Conservation (phyloP, 495 filamentous ascomycete genomes). For the Friedmanniomyces endolithicus region DNA sequence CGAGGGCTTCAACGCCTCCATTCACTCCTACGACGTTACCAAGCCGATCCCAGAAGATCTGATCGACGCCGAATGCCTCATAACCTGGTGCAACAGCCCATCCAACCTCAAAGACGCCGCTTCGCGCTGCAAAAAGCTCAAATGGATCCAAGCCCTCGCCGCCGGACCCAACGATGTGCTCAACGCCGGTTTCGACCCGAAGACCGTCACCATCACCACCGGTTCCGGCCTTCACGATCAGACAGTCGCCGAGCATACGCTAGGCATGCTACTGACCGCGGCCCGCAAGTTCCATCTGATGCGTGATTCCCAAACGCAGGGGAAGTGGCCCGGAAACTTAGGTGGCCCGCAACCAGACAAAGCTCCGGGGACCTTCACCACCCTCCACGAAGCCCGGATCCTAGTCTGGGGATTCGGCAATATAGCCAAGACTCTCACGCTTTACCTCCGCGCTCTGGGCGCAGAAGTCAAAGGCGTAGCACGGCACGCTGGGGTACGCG, state of each 20-base stretch:
- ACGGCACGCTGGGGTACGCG: slow-evolving; percentile 5
- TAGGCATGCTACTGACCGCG: slow-evolving; percentile 40
- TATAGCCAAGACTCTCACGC: slow-evolving; percentile 16
- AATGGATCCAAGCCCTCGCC: slow-evolving; percentile 50
- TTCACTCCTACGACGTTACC: slow-evolving; percentile 45
- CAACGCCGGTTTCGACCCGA: slow-evolving; percentile 40
- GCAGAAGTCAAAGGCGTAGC: slow-evolving; percentile 13
- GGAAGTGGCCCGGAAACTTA: slow-evolving; percentile 44
- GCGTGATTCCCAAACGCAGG: slow-evolving; percentile 43
- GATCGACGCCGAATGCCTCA: slow-evolving; percentile 42
- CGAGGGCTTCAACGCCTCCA: slow-evolving; percentile 39
- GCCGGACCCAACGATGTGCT: slow-evolving; percentile 52
- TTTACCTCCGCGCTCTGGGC: slow-evolving; percentile 9
- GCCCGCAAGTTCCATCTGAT: slow-evolving; percentile 45
- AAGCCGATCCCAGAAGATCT: slow-evolving; percentile 38
- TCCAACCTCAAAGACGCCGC: slow-evolving; percentile 42
- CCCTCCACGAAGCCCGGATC: slow-evolving; percentile 37
- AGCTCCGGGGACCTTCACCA: slow-evolving; percentile 33
- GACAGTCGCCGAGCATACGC: slow-evolving; percentile 47
- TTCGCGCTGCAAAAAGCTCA: slow-evolving; percentile 36
- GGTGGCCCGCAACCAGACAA: slow-evolving; percentile 44
- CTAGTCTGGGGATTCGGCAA: slow-evolving; percentile 20
- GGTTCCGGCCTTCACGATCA: slow-evolving; percentile 50
- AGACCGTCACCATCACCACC: slow-evolving; percentile 36
- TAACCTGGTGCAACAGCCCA: slow-evolving; percentile 45